Percentiles rank a stretch among this genome's conserved stretches.
phyloP scores from a whole-genome alignment of 2,329 filamentous ascomycete species.

The Hysterium pulicare region DNA sequence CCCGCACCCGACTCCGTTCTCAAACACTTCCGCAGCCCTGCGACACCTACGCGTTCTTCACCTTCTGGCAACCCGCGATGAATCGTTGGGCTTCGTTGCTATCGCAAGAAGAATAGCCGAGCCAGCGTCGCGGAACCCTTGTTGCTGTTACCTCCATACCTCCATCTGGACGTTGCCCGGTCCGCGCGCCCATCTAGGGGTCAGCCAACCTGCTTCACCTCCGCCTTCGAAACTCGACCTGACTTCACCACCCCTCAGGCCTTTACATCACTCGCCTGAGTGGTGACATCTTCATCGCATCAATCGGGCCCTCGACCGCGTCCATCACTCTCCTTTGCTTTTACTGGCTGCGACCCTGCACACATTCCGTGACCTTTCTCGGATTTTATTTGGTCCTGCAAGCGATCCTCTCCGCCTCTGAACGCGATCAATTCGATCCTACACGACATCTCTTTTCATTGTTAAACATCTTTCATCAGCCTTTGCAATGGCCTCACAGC shows the following conservation, averaged over 20 bases:
- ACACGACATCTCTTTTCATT: conserved; percentile 5
- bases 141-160: not conserved
- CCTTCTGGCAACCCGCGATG: too few species aligned
- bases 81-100: too few species aligned
- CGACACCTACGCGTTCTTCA: not conserved
- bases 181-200: not conserved
- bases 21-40: not conserved
- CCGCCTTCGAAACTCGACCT: not conserved
- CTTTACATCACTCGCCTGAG: not conserved
- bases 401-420: conserved; percentile 6
- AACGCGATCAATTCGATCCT: conserved; percentile 11
- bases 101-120: not conserved
- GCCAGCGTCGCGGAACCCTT: not conserved
- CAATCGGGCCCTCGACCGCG: not conserved
- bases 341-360: not conserved
- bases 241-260: not conserved
- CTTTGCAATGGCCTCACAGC: conserved; percentile 26
- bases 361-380: conserved; percentile 3
- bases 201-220: not conserved
- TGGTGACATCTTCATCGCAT: not conserved
- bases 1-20: too few species aligned
- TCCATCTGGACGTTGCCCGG: not conserved
- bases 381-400: too few species aligned
- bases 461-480: conserved; percentile 7
- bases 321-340: not conserved